Conservation (phyloP, 305 asterid species). For the Fraxinus albicans region DNA sequence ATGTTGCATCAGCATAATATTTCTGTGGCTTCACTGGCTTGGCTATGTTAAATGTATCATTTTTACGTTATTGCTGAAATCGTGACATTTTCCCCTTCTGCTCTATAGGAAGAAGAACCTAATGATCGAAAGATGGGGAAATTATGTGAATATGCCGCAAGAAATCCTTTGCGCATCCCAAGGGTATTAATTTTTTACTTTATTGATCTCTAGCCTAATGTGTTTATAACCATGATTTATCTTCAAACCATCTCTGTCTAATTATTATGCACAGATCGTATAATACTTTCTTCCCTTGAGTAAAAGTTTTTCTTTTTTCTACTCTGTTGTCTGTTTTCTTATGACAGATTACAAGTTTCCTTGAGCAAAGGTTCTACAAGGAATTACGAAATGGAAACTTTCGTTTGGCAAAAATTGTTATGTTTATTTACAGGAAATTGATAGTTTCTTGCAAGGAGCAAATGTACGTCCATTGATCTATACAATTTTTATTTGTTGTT, state of each 20-base stretch:
- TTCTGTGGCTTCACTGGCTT: constrained; percentile 17
- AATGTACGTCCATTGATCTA: constrained; percentile 51
- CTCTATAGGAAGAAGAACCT: constrained; percentile 83
- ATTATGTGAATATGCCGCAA: constrained; percentile 90
- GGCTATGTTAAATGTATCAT: constrained; percentile 5
- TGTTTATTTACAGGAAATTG: constrained; percentile 89
- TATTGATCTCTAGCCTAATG: not conserved
- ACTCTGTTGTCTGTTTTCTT: constrained; percentile 24
- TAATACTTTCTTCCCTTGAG: not conserved
- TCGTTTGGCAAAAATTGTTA: constrained; percentile 65
- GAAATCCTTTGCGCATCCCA: constrained; percentile 95
- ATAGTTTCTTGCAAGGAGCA: constrained; percentile 88
- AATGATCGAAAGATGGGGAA: constrained; percentile 93
- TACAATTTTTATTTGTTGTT: not conserved
- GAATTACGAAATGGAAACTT: constrained; percentile 82
- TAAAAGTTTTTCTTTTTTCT: not conserved
- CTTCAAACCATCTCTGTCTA: not conserved
- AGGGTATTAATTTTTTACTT: constrained; percentile 50
- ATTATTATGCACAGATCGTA: not conserved
- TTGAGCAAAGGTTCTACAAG: constrained; percentile 96
- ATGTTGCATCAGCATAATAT: not conserved
- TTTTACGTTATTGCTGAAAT: constrained; percentile 12
- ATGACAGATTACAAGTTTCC: constrained; percentile 75
- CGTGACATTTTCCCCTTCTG: constrained; percentile 13
- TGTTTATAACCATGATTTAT: not conserved